A percentile compares a stretch with the other conserved stretches of the same genome.
Evolutionary conservation across 164 flowering plant genomes (phyloP).

Genomic region (Annona squamosa): DNA sequence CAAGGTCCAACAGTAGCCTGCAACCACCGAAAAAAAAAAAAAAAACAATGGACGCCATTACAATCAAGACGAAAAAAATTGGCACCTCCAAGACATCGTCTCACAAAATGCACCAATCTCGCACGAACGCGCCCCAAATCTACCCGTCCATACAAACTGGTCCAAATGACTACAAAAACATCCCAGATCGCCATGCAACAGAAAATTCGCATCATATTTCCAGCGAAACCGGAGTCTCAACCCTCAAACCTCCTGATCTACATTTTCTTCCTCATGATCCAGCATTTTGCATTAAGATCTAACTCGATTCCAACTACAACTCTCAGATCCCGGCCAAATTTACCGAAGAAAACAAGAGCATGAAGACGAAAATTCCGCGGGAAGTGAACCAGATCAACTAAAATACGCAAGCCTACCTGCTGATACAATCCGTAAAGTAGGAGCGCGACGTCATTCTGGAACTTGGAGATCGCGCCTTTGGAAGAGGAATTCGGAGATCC

Average conservation of each 20-base stretch:
- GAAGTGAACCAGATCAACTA: not conserved
- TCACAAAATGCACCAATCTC: not conserved
- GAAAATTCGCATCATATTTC: not conserved
- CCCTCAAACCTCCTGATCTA: constrained; percentile 6
- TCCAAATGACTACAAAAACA: not conserved
- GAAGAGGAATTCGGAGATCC: constrained; percentile 47
- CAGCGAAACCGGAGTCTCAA: not conserved
- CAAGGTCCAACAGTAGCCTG: constrained; percentile 98
- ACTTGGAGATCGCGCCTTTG: constrained; percentile 50
- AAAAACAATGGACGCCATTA: constrained; percentile 4
- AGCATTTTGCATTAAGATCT: constrained; percentile 12
- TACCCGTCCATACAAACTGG: not conserved
- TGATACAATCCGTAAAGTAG: constrained; percentile 83
- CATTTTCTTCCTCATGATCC: constrained; percentile 5
- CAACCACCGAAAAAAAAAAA: constrained; percentile 10
- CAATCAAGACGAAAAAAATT: not conserved
- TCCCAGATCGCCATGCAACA: not conserved
- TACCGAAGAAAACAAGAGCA: constrained; percentile 2
- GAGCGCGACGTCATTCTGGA: constrained; percentile 67
- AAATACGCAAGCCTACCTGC: constrained; percentile 41
- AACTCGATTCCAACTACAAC: constrained; percentile 9
- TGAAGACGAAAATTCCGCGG: not conserved
- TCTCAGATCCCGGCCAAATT: constrained; percentile 1
- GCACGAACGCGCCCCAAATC: not conserved
- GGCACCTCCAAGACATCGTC: not conserved